These are phyloP conservation scores for Tricholoma terreum DNA, from an alignment of 768 basidiomycete genomes.

Conservation along the genomic window DNA sequence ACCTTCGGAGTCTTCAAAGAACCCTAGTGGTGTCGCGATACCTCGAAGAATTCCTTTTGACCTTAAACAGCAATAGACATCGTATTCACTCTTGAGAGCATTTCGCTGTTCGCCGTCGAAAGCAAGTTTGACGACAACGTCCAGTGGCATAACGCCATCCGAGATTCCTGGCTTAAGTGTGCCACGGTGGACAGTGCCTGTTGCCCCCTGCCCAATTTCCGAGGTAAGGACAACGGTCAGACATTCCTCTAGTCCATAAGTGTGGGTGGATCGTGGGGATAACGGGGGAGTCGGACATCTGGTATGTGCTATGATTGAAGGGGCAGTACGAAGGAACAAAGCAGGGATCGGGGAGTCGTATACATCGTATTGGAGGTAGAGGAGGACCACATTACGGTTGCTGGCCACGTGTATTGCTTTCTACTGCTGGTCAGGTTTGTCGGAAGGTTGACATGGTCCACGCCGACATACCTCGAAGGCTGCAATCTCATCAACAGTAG, in stretches of 20 bases:
- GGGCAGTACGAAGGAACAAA: constrained; percentile 8
- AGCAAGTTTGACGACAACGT: constrained; percentile 16
- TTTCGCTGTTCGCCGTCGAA: constrained; percentile 13
- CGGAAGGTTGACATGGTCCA: constrained; percentile 7
- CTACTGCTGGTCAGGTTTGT: constrained; percentile 6
- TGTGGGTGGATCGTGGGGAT: constrained; percentile 11
- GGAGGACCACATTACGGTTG: constrained; percentile 6
- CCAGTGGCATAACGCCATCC: constrained; percentile 7
- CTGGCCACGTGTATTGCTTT: constrained; percentile 1
- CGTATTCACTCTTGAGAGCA: constrained; percentile 16
- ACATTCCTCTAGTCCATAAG: constrained; percentile 12
- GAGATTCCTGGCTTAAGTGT: constrained; percentile 12
- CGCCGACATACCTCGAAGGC: constrained; percentile 6
- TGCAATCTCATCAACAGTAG: constrained; percentile 3
- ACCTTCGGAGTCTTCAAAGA: no score
- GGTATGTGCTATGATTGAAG: constrained; percentile 5
- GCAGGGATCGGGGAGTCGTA: constrained; percentile 9
- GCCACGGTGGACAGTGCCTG: constrained; percentile 17
- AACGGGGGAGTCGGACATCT: constrained; percentile 3
- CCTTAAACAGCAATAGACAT: constrained; percentile 12
- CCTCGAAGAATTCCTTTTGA: constrained; percentile 13
- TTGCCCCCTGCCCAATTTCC: constrained; percentile 18
- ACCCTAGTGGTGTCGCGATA: constrained; percentile 11
- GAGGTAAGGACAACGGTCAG: constrained; percentile 14
- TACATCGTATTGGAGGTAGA: constrained; percentile 8